Evolutionary conservation across 306 rosid species (phyloP).

Genomic region (Gynostemma pentaphyllum): DNA sequence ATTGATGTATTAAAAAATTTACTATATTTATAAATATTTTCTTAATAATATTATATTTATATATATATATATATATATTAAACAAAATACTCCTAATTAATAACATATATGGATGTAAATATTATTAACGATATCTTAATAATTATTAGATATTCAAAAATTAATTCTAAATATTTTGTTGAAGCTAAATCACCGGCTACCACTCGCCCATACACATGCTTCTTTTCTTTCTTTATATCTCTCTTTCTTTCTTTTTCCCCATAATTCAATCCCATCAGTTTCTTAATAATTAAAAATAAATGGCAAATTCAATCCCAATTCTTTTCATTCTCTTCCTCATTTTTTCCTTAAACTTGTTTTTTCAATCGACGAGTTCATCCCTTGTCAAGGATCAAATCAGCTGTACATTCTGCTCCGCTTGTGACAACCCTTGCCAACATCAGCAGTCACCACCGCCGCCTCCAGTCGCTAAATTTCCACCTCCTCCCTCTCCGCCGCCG

Average conservation of each 20-base stretch:
- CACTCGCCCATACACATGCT: constrained; percentile 30
- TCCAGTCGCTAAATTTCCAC: constrained; percentile 28
- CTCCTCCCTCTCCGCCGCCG: constrained; percentile 12
- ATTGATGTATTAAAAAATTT: too few species aligned
- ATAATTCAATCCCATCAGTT: neutral
- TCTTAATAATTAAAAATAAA: constrained; percentile 1
- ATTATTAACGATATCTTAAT: too few species aligned
- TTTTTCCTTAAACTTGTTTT: neutral
- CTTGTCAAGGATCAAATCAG: constrained; percentile 26
- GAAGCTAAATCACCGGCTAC: constrained; percentile 45
- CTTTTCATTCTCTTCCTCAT: constrained; percentile 5
- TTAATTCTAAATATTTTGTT: too few species aligned
- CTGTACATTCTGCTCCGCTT: constrained; percentile 44
- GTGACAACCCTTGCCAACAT: constrained; percentile 51
- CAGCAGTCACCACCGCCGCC: constrained; percentile 20
- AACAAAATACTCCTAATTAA: too few species aligned
- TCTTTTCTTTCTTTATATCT: neutral
- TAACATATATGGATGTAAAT: too few species aligned
- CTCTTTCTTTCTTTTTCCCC: neutral
- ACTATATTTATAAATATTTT: too few species aligned
- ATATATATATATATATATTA: too few species aligned
- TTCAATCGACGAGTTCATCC: neutral
- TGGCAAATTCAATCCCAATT: neutral
- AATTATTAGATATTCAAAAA: too few species aligned
- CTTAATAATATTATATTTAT: too few species aligned